Evolutionary conservation across 225 moss, liverwort and hornwort species (phyloP).

Genomic region (Polytrichum formosum): DNA sequence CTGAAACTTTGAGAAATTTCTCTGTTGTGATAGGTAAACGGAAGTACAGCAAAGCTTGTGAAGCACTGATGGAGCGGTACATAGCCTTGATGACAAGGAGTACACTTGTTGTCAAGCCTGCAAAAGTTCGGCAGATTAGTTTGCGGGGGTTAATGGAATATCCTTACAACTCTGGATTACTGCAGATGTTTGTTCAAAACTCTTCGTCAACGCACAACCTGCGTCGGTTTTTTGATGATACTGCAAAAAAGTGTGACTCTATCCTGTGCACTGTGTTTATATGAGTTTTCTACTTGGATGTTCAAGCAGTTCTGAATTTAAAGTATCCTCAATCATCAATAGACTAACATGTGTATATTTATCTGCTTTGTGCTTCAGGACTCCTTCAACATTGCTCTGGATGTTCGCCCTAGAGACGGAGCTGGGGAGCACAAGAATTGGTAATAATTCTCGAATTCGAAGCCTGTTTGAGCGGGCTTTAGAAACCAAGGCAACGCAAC

Average conservation of each 20-base stretch:
- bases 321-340: too few relatives aligned
- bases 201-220: slow-evolving; percentile 50
- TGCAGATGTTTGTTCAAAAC: slow-evolving; percentile 40
- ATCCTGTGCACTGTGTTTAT: not conserved
- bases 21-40: slow-evolving; percentile 47
- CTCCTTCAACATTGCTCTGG: slow-evolving; percentile 78
- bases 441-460: slow-evolving; percentile 66
- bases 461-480: slow-evolving; percentile 89
- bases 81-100: slow-evolving; percentile 56
- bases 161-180: slow-evolving; percentile 66
- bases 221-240: slow-evolving; percentile 84
- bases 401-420: slow-evolving; percentile 82
- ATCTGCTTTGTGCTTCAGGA: slow-evolving; percentile 31
- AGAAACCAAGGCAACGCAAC: slow-evolving; percentile 72
- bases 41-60: slow-evolving; percentile 78
- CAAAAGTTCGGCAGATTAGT: slow-evolving; percentile 53
- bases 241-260: slow-evolving; percentile 34
- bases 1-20: not conserved
- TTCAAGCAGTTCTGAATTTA: too few relatives aligned
- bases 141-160: slow-evolving; percentile 62
- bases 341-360: not conserved
- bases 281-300: not conserved
- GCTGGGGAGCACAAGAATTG: slow-evolving; percentile 42
- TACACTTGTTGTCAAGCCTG: slow-evolving; percentile 48
- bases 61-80: slow-evolving; percentile 73